phyloP scores from a whole-genome alignment of 768 basidiomycete species.

The Boletus reticulatus region DNA sequence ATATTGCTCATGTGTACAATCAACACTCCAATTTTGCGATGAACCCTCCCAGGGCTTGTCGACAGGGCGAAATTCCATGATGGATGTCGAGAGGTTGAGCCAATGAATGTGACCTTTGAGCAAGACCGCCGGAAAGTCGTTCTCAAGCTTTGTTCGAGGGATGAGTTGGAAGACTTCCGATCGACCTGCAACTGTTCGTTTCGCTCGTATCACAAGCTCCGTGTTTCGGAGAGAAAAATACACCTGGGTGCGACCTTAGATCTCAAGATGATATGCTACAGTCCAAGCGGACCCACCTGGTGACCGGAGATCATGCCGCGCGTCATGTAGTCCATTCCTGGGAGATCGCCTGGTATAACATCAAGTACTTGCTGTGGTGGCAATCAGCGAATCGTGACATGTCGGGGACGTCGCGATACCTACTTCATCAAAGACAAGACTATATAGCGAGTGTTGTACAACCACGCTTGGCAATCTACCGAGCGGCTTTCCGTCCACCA shows the following conservation, averaged over 20 bases:
- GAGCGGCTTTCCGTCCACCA: constrained; percentile 25
- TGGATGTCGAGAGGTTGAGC: constrained; percentile 22
- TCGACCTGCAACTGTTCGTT: not conserved
- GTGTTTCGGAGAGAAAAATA: constrained; percentile 19
- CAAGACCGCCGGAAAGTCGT: constrained; percentile 27
- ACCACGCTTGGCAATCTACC: constrained; percentile 38
- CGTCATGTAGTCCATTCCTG: constrained; percentile 25
- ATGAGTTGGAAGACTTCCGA: constrained; percentile 19
- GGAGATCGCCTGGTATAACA: constrained; percentile 17
- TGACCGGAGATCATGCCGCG: constrained; percentile 15
- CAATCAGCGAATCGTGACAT: not conserved
- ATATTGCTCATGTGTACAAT: constrained; percentile 5
- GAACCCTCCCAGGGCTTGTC: constrained; percentile 26
- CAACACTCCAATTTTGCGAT: constrained; percentile 26
- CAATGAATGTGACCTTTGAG: constrained; percentile 28
- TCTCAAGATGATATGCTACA: not conserved
- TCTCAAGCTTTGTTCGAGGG: constrained; percentile 18
- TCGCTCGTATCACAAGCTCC: constrained; percentile 23
- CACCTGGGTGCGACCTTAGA: constrained; percentile 10
- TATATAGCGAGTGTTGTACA: constrained; percentile 15
- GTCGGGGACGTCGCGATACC: not conserved
- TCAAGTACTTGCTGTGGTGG: constrained; percentile 6
- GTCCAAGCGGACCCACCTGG: constrained; percentile 8
- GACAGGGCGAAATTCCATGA: constrained; percentile 28
- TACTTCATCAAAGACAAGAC: constrained; percentile 36